These are phyloP conservation scores for Echinochloa phyllopogon DNA, from an alignment of 176 grass and related monocot genomes.

Conservation along the genomic window DNA sequence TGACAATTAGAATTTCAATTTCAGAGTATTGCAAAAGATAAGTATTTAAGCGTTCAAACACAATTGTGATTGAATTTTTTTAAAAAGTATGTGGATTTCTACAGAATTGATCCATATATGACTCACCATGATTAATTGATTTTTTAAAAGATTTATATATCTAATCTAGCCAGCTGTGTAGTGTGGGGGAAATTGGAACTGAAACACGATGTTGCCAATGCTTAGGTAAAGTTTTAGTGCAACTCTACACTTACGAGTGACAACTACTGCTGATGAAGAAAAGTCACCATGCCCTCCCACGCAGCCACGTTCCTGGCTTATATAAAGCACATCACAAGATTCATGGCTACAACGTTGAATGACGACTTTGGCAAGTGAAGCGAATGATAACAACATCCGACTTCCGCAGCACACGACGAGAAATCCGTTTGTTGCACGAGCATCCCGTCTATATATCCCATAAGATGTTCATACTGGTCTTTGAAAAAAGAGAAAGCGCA, in stretches of 20 bases:
- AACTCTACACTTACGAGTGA: constrained; percentile 6
- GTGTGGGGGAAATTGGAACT: background rate
- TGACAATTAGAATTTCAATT: background rate
- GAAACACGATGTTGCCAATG: background rate
- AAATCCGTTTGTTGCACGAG: constrained; percentile 20
- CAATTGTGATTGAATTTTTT: background rate
- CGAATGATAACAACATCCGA: constrained; percentile 15
- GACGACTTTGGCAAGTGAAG: constrained; percentile 26
- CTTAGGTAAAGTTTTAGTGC: background rate
- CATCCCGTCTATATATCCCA: constrained; percentile 6
- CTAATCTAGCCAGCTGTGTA: background rate
- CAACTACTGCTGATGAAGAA: background rate
- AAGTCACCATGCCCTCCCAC: constrained; percentile 9
- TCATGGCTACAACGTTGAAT: constrained; percentile 1
- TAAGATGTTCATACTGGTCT: constrained; percentile 27
- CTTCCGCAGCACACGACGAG: constrained; percentile 7
- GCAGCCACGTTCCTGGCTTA: background rate
- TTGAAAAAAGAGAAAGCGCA: constrained; percentile 8
- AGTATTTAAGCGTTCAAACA: background rate
- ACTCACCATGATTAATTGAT: background rate
- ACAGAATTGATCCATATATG: background rate
- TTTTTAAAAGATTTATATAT: background rate
- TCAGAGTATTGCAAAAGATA: background rate
- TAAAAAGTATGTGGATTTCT: background rate
- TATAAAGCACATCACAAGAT: constrained; percentile 36